phyloP scores from a whole-genome alignment of 192 early-diverging fungal species.

The Backusella westeae region DNA sequence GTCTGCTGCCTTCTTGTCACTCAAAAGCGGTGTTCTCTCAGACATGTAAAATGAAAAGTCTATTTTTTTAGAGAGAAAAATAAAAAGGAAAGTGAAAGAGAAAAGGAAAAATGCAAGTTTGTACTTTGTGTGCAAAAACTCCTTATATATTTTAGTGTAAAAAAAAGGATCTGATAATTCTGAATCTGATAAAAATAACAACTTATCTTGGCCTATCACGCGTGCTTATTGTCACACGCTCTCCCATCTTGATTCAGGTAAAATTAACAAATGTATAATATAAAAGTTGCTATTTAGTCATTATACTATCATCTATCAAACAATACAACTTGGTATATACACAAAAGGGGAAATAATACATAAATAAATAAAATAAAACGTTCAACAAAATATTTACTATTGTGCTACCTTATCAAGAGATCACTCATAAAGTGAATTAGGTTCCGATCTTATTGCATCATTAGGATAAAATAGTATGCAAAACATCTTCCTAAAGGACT shows the following conservation, averaged over 20 bases:
- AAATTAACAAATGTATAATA: background rate
- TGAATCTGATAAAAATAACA: background rate
- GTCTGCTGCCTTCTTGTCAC: background rate
- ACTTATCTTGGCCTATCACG: background rate
- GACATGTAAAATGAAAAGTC: background rate
- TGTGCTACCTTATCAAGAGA: background rate
- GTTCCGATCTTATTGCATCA: background rate
- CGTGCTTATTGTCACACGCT: background rate
- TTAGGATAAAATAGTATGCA: background rate
- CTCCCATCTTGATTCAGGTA: background rate
- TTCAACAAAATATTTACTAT: background rate
- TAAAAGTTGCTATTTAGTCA: background rate
- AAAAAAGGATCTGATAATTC: background rate
- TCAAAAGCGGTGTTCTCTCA: conserved; percentile 9
- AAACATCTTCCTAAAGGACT: background rate
- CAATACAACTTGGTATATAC: background rate
- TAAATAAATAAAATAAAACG: background rate
- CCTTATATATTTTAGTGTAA: background rate
- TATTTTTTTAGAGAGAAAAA: background rate
- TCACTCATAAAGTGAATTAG: background rate
- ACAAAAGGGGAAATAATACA: background rate
- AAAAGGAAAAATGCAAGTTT: background rate
- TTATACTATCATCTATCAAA: too few species aligned
- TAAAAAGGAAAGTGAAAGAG: background rate
- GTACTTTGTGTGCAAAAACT: background rate